Base-by-base conservation (phyloP, 352 stramenopile genomes). In the Aphanomyces euteiches region DNA sequence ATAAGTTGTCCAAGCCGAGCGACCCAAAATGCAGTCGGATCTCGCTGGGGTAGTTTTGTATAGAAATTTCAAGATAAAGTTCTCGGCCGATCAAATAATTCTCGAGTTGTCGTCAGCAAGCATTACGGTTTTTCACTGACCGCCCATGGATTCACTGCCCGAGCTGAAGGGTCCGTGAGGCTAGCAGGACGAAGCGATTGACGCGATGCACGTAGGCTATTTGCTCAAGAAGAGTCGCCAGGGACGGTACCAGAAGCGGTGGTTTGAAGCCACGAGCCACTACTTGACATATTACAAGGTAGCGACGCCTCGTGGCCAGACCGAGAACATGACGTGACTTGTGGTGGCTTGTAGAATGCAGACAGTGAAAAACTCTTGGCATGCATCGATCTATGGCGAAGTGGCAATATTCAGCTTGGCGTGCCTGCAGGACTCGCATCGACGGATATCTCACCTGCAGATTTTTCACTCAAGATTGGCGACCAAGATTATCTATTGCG, bases 261-360 rank as follows among this genome's bases (percentile, higher is more conserved):
- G 97, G 83, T 99, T 99, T 76, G 96, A 99, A 83, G 97, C 93
- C 17, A 98, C 97, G 66, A 98, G 95, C 56, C 92, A 98, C 80
- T 98, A 98, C 78, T 81, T 99, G 36, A 98, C 96, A 10, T 99
- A 99, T 81, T 99, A 98, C 83, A 99, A 99, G 89, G 89, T 96
- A 47, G 48, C 45, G 45, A 15, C 13, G 13, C 4, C 7, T 28
- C 38, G 56, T 45, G 19, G 19, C 50, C 5, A 28, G 28, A 28
- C 28, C 28, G 28, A 50, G 43, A 50, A 50, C 10, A 19, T 7
- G 21, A 12, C 40, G 40, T 37, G 7, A 13, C 17, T 37, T 15
- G 13, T 67, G 56, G 41, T 47, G 17, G 28, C 47, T 69, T n/a
- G 17, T 57, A 95, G 87, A 92, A 77, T 72, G 83, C 79, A 12